Evolutionary conservation across 306 rosid genomes (phyloP), one percentile per base, ranked within the genome.

Genomic region (Malus sieversii): DNA sequence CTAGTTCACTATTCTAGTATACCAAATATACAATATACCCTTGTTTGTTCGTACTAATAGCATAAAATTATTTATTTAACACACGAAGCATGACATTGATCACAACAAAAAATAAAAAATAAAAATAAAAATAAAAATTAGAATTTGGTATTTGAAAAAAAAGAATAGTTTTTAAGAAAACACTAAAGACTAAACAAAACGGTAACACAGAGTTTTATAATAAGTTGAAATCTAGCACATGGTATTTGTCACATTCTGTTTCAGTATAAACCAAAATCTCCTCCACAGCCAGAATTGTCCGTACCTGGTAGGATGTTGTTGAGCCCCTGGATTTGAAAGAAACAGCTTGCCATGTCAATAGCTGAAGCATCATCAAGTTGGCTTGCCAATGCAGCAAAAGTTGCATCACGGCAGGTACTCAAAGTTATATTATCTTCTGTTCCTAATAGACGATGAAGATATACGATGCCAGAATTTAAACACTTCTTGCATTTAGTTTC

Each of bases 381-480:
- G 87, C 99, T 95, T 59, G 93, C 97, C 62, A 95, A 74, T 63
- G 97, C 88, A 79, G 82, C 81, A 81, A 90, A 95, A 59, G 96
- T 85, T 74, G 99, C 99, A 79, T 95, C 98, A 20, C 97, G 98
- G 57, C 99, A 95, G 23, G 97, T 95, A 68, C 91, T 87, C 27
- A 95, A 46, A 35, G 99, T 92, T 73, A 87, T 83, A 78, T 95
- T 95, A 82, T 87, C 86, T 69, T 85, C 87, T 48, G 84, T 77
- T 74, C 91, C 99, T 29, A 90, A 74, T 19, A 90, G 81, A 78
- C 78, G 89, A 80, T 80, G 98, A 68, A 95, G 93, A 84, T 86
- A 95, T 9, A 82, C 79, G 77, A 92, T 74, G 63, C 93, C 90
- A 16, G 97, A 86, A 83, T 92, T 95, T 84, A 95, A 65, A 85